phyloP scores from a whole-genome alignment of 805 yeast genomes.

The Metschnikowia picachoensis region DNA sequence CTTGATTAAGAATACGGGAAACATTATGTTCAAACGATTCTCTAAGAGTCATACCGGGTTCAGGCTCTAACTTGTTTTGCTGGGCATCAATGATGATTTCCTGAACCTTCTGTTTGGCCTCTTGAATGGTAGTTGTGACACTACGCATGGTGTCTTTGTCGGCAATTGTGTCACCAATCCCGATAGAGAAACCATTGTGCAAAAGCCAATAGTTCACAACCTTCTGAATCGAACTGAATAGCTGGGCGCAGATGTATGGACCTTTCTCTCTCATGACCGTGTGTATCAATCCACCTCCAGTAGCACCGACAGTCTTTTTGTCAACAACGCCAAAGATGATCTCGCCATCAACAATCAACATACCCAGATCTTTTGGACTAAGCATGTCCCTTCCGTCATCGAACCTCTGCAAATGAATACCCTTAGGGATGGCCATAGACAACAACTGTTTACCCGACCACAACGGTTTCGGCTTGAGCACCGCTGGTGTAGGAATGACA shows the following conservation, averaged over 20 bases:
- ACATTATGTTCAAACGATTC: conserved; percentile 98
- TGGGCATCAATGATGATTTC: conserved; percentile 92
- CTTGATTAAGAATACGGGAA: conserved; percentile 90
- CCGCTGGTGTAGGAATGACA: conserved; percentile 91
- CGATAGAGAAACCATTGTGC: conserved; percentile 96
- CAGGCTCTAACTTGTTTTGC: conserved; percentile 81
- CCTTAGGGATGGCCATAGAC: conserved; percentile 91
- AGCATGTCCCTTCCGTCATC: conserved; percentile 83
- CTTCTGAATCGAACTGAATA: conserved; percentile 90
- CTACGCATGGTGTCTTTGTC: conserved; percentile 94
- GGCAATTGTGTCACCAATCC: conserved; percentile 99
- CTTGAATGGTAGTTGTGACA: conserved; percentile 88
- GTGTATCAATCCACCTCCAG: conserved; percentile 97
- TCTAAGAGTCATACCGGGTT: conserved; percentile 99
- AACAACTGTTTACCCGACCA: conserved; percentile 97
- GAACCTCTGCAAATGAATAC: conserved; percentile 89
- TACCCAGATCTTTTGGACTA: conserved; percentile 91
- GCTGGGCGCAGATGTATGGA: conserved; percentile 79
- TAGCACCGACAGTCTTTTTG: conserved; percentile 97
- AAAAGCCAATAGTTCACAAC: conserved; percentile 95
- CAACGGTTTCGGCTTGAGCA: conserved; percentile 87
- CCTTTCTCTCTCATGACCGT: conserved; percentile 98
- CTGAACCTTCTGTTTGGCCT: conserved; percentile 92
- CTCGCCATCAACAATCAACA: conserved; percentile 93
- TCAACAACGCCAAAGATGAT: conserved; percentile 97